Evolutionary conservation across 192 early-diverging fungal genomes (phyloP), one percentile per base, ranked within the genome.

Genomic region (Irineochytrium annulatum): DNA sequence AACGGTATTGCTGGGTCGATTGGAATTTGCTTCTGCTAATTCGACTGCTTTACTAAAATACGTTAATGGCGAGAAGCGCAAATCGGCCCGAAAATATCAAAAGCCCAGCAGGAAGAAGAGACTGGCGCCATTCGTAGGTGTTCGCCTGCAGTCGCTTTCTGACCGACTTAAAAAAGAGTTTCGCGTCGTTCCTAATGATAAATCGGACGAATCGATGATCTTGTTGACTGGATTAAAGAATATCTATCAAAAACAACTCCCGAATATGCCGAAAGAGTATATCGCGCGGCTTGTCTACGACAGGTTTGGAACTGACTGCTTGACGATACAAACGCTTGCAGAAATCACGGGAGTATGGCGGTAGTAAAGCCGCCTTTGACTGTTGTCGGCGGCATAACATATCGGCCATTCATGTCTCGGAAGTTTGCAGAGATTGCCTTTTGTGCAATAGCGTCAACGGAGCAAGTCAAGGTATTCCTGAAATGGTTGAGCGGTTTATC

Each of bases 341-440:
- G 89, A 32, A 90, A 91, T 53, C 96, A 99, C 66, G 75, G 74
- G 34, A 88, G 87, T 55, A 86, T 96, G 79, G 94, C 90, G 0
- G 72, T 91, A 11, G 82, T 92, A 11, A 67, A 81, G 35, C 69
- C 77, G 5, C 79, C 78, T 3, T 62, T 84, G 30, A 87, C 86
- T 35, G 91, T 95, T 19, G 77, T 99, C 33, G 97, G 92, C 37
- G 97, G 95, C 2, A 97, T 98, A 35, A 91, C 90, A 3, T 99
- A 90, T 66, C 83, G 93, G n/a, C 86, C 92, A 14, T 99, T 99
- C 74, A 77, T 80, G 52, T 72, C 80, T 2, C 79, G 90, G 14
- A 80, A 90, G 53, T 97, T 99, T 83, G 92, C 94, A 8, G 97
- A 99, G 65, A 99, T 99, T 77, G 97, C 98, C 13, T 99, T 99